Evolutionary conservation across 2,329 filamentous ascomycete species (phyloP).

Genomic region (Diaporthe longicolla): DNA sequence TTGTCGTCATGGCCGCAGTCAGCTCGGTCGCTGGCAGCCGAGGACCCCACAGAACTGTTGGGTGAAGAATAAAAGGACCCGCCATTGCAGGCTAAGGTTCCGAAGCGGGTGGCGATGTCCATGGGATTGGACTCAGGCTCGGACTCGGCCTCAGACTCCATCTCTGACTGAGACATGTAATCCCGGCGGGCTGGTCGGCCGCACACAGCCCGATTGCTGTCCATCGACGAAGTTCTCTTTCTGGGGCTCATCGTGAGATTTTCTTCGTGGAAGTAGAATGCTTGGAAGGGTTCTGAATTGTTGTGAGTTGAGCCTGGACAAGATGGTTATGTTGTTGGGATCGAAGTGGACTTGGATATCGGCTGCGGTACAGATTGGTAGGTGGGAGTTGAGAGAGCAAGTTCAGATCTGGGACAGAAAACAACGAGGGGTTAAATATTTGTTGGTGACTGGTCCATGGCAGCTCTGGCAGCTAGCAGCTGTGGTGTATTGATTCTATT

Average conservation of each 20-base stretch:
- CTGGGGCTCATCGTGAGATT: neutral
- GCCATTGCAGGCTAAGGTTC: neutral
- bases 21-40: neutral
- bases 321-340: neutral
- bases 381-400: neutral
- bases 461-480: neutral
- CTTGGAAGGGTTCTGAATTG: too few species aligned
- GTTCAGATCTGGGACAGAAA: neutral
- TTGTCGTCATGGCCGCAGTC: neutral
- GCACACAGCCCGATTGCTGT: constrained; percentile 9
- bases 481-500: neutral
- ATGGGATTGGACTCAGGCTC: neutral
- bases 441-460: too few species aligned
- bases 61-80: neutral
- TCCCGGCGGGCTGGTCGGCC: neutral
- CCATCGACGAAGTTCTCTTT: constrained; percentile 13
- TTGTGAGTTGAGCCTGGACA: neutral
- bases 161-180: neutral
- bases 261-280: neutral
- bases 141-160: neutral
- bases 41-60: neutral
- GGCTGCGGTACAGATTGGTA: neutral
- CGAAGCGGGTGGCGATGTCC: neutral
- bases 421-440: neutral
- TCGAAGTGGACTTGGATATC: neutral